Conservation (phyloP, 1,139 yeast genomes). For the Yamadazyma jaroonii region DNA sequence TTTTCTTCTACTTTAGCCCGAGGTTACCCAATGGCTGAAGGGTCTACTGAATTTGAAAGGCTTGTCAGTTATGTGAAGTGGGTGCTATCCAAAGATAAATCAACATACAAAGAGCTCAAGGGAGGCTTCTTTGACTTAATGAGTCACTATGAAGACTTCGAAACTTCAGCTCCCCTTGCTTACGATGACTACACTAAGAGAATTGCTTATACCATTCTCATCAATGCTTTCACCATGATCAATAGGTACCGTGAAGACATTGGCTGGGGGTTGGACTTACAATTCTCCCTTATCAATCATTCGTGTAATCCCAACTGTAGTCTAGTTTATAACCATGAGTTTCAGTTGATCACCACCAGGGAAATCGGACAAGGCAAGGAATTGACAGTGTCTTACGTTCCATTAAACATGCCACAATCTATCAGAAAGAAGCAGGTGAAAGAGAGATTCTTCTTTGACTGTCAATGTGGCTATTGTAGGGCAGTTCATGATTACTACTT, state of each 20-base stretch:
- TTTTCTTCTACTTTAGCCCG: conserved; percentile 1
- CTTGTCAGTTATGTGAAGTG: background rate
- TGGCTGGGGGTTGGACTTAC: conserved; percentile 35
- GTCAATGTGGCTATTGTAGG: conserved; percentile 29
- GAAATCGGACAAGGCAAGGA: conserved; percentile 22
- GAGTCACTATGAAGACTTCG: conserved; percentile 3
- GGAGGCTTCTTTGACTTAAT: conserved; percentile 2
- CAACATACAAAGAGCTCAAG: too few relatives aligned
- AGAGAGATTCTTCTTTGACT: conserved; percentile 27
- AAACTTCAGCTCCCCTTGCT: background rate
- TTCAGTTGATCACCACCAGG: conserved; percentile 18
- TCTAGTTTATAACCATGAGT: conserved; percentile 12
- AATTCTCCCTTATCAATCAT: conserved; percentile 30
- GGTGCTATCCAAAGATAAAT: background rate
- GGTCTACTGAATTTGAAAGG: background rate
- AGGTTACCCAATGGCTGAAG: background rate
- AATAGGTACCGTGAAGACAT: conserved; percentile 20
- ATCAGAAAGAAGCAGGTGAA: conserved; percentile 18
- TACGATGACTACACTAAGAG: background rate
- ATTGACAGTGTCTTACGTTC: conserved; percentile 27
- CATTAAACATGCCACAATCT: conserved; percentile 20
- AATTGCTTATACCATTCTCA: conserved; percentile 19
- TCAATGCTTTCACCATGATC: conserved; percentile 17
- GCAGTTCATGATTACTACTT: conserved; percentile 19
- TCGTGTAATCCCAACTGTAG: conserved; percentile 29